phyloP scores from a whole-genome alignment of 176 grass and related monocot species.

The Olyra latifolia region DNA sequence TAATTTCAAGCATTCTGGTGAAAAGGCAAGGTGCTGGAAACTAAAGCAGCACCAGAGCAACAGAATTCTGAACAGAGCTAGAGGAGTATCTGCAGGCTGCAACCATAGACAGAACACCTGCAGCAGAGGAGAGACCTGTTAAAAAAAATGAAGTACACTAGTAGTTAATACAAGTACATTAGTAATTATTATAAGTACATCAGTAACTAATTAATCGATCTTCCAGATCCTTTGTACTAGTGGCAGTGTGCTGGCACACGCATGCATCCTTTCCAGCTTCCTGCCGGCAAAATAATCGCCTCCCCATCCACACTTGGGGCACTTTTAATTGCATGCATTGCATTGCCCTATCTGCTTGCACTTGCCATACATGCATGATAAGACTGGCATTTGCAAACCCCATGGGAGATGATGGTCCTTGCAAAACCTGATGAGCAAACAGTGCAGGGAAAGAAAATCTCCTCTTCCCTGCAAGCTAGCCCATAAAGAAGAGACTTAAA shows the following conservation, averaged over 20 bases:
- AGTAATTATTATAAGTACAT: too few relatives aligned
- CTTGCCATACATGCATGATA: constrained; percentile 20
- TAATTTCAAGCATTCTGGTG: not conserved
- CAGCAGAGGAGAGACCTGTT: not conserved
- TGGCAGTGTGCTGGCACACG: not conserved
- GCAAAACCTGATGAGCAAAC: constrained; percentile 11
- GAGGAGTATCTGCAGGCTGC: not conserved
- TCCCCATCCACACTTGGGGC: constrained; percentile 25
- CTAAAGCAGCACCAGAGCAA: not conserved
- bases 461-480: not conserved
- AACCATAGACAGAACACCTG: not conserved
- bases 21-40: not conserved
- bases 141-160: not conserved
- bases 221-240: not conserved
- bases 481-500: constrained; percentile 45
- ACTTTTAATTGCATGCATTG: constrained; percentile 35
- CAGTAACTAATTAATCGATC: not conserved
- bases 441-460: not conserved
- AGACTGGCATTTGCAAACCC: constrained; percentile 24
- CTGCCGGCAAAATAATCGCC: not conserved
- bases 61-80: not conserved
- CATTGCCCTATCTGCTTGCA: constrained; percentile 19
- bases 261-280: not conserved
- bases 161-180: not conserved
- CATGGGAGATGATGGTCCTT: constrained; percentile 8